These are phyloP conservation scores for Coemansia sp. DNA, from an alignment of 192 early-diverging fungal genomes.

Conservation along the genomic window DNA sequence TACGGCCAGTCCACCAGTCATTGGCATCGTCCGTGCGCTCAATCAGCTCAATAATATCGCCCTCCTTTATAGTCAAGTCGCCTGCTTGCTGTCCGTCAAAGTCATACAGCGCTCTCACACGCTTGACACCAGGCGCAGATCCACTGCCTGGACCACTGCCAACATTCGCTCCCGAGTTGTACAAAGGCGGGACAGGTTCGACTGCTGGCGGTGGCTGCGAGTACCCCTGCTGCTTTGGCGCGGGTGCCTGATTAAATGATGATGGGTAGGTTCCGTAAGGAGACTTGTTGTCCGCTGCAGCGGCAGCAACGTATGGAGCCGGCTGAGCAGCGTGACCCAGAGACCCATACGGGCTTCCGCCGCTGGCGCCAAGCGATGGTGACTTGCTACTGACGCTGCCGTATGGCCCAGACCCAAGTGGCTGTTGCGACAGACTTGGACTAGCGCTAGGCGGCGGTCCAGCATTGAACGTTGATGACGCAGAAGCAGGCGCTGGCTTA, in stretches of 20 bases:
- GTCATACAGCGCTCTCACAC: constrained; percentile 74
- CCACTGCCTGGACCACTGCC: constrained; percentile 28
- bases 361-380: not conserved
- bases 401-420: not conserved
- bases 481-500: constrained; percentile 26
- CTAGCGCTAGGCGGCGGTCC: constrained; percentile 1
- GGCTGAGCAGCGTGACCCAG: constrained; percentile 1
- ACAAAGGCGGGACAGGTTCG: constrained; percentile 9
- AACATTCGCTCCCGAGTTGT: constrained; percentile 14
- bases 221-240: constrained; percentile 7
- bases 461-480: constrained; percentile 21
- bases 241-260: constrained; percentile 1
- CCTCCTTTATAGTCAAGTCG: constrained; percentile 70
- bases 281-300: constrained; percentile 2
- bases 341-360: constrained; percentile 22
- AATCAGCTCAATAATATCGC: constrained; percentile 70
- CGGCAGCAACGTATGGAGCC: constrained; percentile 9
- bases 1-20: constrained; percentile 83
- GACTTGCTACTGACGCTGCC: not conserved
- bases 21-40: constrained; percentile 59
- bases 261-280: constrained; percentile 4
- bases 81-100: constrained; percentile 71
- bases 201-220: constrained; percentile 6
- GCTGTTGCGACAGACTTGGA: not conserved
- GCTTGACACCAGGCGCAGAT: constrained; percentile 29